Evolutionary conservation across 495 filamentous ascomycete species (phyloP), one percentile per base, ranked within the genome.

Genomic region (Podospora pseudopauciseta): DNA sequence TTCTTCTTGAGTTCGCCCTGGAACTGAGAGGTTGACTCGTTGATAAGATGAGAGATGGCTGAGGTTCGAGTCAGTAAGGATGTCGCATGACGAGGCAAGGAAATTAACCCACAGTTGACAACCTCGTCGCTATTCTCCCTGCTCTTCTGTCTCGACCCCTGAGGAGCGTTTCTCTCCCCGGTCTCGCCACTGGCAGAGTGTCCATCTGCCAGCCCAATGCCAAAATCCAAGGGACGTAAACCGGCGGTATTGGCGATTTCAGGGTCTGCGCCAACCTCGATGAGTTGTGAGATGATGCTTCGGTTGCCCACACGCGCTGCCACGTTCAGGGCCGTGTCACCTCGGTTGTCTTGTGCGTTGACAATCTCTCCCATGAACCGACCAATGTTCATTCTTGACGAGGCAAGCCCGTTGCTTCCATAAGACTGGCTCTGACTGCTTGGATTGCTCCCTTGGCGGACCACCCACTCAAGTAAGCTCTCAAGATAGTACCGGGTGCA

Each of bases 311-410:
- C 92, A 34, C 94, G 85, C 0, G 95, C 93, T 30, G 94, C 96
- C 72, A 97, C 88, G 73, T 96, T 97, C 55, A 99, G 82, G 23
- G 96, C 96, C 11, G 95, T 98, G 73, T 99, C 96, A 4, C 95
- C 95, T 64, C 90, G 89, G 70, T 91, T 90, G 78, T 99, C 95
- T 63, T 91, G 90, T 3, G 92, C 87, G 72, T 99, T 98, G 68
- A 99, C 94, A 72, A 99, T 91, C 72, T 97, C 93, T 26, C 90
- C 90, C 84, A 99, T 96, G 79, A 99, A 98, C 53, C 91, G 88
- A 5, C 89, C 92, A 23, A 99, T 83, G 39, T 88, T 89, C 75
- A 97, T 95, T 67, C 90, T 87, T 54, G 89, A 87, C 4, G 82
- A 73, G 27, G 72, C 70, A 28, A 71, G 71, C 19, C 71, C 30